These are phyloP conservation scores for Penicillium sp. DNA, from an alignment of 2,329 filamentous ascomycete species.

Conservation along the genomic window DNA sequence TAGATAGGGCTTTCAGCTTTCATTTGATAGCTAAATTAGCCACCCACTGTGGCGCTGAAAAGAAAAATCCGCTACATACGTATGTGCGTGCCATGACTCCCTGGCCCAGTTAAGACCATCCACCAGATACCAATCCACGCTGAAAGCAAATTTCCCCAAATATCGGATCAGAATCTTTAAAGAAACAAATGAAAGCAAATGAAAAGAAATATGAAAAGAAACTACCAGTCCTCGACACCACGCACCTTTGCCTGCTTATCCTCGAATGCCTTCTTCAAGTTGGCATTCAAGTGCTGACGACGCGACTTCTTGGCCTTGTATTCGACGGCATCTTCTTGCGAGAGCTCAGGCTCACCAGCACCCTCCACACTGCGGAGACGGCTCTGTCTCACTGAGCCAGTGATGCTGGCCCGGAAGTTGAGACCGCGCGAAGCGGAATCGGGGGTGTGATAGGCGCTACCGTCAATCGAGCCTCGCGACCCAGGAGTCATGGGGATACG, in stretches of 20 bases:
- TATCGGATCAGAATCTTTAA: not conserved
- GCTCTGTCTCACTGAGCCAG: conserved; percentile 33
- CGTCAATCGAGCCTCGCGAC: conserved; percentile 36
- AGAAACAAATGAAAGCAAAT: not conserved
- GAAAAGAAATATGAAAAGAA: not conserved
- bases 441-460: conserved; percentile 42
- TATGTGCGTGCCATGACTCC: conserved; percentile 17
- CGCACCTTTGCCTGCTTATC: conserved; percentile 36
- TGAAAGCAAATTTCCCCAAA: not conserved
- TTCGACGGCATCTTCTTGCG: conserved; percentile 30
- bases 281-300: conserved; percentile 34
- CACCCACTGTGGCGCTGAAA: not conserved
- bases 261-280: conserved; percentile 37
- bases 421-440: conserved; percentile 35
- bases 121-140: conserved; percentile 3
- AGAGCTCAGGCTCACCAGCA: conserved; percentile 22
- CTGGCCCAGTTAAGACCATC: conserved; percentile 1
- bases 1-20: not conserved
- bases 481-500: conserved; percentile 39
- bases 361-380: conserved; percentile 33
- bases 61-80: conserved; percentile 4
- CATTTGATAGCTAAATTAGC: conserved; percentile 1
- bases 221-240: conserved; percentile 32
- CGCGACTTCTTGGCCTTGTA: conserved; percentile 40
- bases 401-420: conserved; percentile 36